Evolutionary conservation across 306 rosid genomes (phyloP).

Genomic region (Sicyos baderoa): DNA sequence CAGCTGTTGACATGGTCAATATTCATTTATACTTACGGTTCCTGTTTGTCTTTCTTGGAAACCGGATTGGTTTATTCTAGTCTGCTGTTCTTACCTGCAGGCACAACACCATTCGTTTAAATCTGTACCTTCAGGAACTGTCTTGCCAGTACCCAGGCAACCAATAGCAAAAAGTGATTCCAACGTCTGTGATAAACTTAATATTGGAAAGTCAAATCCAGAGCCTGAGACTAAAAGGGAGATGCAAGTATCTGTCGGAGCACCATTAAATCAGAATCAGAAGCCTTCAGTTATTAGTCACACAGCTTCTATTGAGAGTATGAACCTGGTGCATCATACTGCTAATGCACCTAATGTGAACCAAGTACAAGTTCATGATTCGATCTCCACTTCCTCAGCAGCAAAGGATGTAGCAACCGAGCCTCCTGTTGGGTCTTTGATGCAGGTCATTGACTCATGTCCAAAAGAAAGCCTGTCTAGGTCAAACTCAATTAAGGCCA

Average conservation of each 20-base stretch:
- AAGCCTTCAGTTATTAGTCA: slow-evolving; percentile 45
- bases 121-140: slow-evolving; percentile 44
- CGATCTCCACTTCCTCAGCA: slow-evolving; percentile 30
- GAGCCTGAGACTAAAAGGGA: slow-evolving; percentile 9
- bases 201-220: slow-evolving; percentile 1
- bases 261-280: slow-evolving; percentile 47
- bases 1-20: background rate
- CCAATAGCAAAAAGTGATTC: slow-evolving; percentile 53
- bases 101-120: slow-evolving; percentile 40
- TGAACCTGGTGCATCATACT: slow-evolving; percentile 30
- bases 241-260: slow-evolving; percentile 36
- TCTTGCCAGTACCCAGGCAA: slow-evolving; percentile 59
- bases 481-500: slow-evolving; percentile 49
- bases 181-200: slow-evolving; percentile 37
- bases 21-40: slow-evolving; percentile 7
- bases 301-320: slow-evolving; percentile 35
- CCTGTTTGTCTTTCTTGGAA: background rate
- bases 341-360: slow-evolving; percentile 33
- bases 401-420: slow-evolving; percentile 30
- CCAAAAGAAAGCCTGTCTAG: slow-evolving; percentile 47
- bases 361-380: slow-evolving; percentile 34
- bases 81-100: slow-evolving; percentile 30
- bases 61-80: background rate
- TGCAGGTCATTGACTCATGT: slow-evolving; percentile 29
- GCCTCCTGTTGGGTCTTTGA: slow-evolving; percentile 32